These are phyloP conservation scores for Metschnikowia reukaufii DNA, from an alignment of 805 yeast genomes.

Conservation along the genomic window DNA sequence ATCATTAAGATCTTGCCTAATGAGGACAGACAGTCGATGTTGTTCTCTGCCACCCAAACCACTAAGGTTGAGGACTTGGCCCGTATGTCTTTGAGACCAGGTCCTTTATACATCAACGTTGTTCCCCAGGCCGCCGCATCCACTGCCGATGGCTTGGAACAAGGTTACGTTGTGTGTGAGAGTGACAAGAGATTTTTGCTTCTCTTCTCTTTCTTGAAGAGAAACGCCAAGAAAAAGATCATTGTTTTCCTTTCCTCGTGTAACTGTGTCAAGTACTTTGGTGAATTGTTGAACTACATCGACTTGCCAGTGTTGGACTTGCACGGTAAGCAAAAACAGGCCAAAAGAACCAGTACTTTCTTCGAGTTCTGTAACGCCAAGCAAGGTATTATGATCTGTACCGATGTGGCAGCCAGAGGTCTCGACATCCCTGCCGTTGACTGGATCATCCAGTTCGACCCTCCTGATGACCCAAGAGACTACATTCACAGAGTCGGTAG, in stretches of 20 bases:
- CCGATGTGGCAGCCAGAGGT: conserved; percentile 99
- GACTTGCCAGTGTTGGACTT: conserved; percentile 95
- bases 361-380: conserved; percentile 98
- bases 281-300: conserved; percentile 91
- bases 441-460: conserved; percentile 98
- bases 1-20: conserved; percentile 90
- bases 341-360: conserved; percentile 96
- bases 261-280: conserved; percentile 94
- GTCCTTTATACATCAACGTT: conserved; percentile 92
- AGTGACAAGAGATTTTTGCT: conserved; percentile 90
- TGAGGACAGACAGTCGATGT: conserved; percentile 92
- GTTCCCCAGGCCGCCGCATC: conserved; percentile 80
- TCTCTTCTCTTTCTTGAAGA: conserved; percentile 87
- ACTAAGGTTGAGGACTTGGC: conserved; percentile 98
- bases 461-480: conserved; percentile 99
- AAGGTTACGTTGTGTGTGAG: conserved; percentile 97
- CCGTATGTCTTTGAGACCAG: conserved; percentile 89
- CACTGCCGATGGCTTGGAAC: conserved; percentile 96
- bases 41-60: conserved; percentile 98
- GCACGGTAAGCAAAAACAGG: conserved; percentile 98
- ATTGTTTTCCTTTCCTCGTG: conserved; percentile 96
- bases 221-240: conserved; percentile 86
- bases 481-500: conserved; percentile 99
- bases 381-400: conserved; percentile 88
- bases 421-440: conserved; percentile 98